Percentiles rank a stretch among this genome's conserved stretches.
Conservation (phyloP, 495 filamentous ascomycete genomes). For the Aspergillus baeticus region DNA sequence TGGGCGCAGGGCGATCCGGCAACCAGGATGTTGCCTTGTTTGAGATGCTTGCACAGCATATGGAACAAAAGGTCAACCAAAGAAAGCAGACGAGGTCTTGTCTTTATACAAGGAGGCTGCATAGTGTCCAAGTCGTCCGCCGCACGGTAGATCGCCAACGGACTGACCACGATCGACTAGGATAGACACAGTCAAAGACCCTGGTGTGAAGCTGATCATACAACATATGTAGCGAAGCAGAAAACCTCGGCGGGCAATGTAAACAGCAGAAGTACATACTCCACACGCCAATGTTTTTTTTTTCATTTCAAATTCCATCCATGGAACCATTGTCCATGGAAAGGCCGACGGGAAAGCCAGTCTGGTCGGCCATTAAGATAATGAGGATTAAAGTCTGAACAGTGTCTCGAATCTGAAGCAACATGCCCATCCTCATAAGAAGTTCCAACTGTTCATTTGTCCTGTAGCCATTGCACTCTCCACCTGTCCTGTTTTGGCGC, state of each 20-base stretch:
- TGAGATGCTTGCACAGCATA: not conserved
- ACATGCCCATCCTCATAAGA: conserved; percentile 4
- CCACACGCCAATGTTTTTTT: too few relatives aligned
- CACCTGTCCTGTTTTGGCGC: conserved; percentile 12
- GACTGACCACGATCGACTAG: not conserved
- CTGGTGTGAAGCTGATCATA: not conserved
- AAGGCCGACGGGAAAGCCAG: conserved; percentile 11
- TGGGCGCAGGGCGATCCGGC: not conserved
- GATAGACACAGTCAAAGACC: too few relatives aligned
- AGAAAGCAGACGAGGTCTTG: too few relatives aligned
- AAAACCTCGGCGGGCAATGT: too few relatives aligned
- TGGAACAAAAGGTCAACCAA: too few relatives aligned
- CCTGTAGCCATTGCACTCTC: conserved; percentile 4
- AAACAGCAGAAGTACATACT: not conserved
- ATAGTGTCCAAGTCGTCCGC: not conserved
- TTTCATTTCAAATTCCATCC: not conserved
- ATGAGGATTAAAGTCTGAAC: not conserved
- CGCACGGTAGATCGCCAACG: not conserved
- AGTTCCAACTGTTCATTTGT: conserved; percentile 7
- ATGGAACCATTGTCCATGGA: conserved; percentile 16
- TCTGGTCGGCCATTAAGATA: conserved; percentile 10
- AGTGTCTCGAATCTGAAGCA: not conserved
- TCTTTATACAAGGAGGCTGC: not conserved
- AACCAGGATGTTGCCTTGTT: conserved; percentile 1
- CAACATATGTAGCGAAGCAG: not conserved